Conservation (phyloP, 2,329 filamentous ascomycete genomes). For the Acephala macrosclerotiorum region DNA sequence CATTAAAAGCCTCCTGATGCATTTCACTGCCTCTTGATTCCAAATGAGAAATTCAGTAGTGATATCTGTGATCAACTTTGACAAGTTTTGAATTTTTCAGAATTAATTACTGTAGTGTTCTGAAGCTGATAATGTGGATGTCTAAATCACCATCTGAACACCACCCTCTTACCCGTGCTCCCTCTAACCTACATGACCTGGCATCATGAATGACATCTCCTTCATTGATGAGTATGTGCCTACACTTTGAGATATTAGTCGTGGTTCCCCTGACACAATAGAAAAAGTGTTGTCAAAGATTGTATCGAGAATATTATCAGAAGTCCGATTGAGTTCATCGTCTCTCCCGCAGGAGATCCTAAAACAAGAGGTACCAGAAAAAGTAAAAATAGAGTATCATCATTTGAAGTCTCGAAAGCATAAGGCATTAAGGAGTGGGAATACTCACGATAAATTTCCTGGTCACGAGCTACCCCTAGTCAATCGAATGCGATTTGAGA, state of each 20-base stretch:
- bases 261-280: background rate
- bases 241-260: slow-evolving; percentile 23
- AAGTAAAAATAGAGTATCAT: slow-evolving; percentile 73
- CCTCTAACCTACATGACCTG: background rate
- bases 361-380: slow-evolving; percentile 97
- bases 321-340: slow-evolving; percentile 40
- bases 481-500: background rate
- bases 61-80: background rate
- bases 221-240: background rate
- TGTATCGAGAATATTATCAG: slow-evolving; percentile 32
- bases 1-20: no score
- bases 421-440: background rate
- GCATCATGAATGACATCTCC: background rate
- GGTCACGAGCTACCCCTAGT: background rate
- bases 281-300: background rate
- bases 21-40: no score
- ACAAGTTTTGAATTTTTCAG: background rate
- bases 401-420: slow-evolving; percentile 52
- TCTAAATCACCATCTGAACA: background rate
- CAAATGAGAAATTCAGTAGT: no score
- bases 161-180: background rate
- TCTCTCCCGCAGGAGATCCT: slow-evolving; percentile 33
- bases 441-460: slow-evolving; percentile 18
- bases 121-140: background rate
- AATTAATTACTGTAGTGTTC: background rate